Evolutionary conservation across 352 stramenopile genomes (phyloP).

Genomic region (Albugo candida): DNA sequence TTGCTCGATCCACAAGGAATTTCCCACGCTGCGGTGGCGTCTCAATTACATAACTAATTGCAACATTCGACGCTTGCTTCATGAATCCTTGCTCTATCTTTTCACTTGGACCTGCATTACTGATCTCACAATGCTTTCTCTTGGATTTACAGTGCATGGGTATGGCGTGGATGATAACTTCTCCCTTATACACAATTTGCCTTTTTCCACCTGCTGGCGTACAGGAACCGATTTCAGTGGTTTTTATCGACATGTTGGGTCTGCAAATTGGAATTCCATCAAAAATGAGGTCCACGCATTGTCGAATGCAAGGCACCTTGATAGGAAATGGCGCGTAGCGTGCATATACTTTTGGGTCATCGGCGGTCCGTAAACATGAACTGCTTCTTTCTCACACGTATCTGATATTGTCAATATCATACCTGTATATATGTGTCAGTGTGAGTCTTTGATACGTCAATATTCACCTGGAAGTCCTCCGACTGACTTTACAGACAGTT

Average conservation of each 20-base stretch:
- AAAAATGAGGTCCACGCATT: too few species aligned
- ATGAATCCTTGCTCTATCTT: too few species aligned
- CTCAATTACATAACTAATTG: constrained; percentile 33
- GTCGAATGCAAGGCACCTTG: constrained; percentile 11
- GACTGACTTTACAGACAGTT: constrained; percentile 56
- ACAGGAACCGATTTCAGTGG: too few species aligned
- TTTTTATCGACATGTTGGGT: too few species aligned
- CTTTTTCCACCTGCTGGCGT: too few species aligned
- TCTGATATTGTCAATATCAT: constrained; percentile 82
- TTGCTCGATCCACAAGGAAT: constrained; percentile 53
- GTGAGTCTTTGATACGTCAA: not conserved
- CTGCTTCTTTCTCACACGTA: constrained; percentile 37
- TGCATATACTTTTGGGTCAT: constrained; percentile 44
- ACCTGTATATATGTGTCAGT: constrained; percentile 5
- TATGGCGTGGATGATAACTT: not conserved
- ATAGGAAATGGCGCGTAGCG: constrained; percentile 74
- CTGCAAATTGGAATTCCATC: too few species aligned
- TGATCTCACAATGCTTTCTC: too few species aligned
- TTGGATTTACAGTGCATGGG: not conserved
- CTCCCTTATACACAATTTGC: not conserved
- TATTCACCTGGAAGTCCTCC: constrained; percentile 47
- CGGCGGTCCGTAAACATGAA: constrained; percentile 50
- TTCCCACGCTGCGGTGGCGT: constrained; percentile 53
- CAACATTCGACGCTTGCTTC: not conserved
- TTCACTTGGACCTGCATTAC: too few species aligned